Percentiles rank a stretch among this genome's conserved stretches.
phyloP scores from a whole-genome alignment of 1,139 yeast genomes.

The Sugiyamaella sp. region DNA sequence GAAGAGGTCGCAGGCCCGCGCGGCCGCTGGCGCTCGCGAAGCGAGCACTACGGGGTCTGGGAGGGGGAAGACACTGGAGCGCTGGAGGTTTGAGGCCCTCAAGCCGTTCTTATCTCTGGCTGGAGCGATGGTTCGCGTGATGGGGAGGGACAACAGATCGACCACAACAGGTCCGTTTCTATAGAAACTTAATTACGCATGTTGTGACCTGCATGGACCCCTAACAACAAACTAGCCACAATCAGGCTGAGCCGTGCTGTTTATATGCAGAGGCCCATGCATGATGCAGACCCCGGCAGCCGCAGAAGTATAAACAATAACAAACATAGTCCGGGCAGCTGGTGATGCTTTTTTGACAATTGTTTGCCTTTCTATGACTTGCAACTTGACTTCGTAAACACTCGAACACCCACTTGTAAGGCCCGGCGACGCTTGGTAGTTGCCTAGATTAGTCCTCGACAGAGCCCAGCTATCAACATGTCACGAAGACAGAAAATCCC shows the following conservation, averaged over 20 bases:
- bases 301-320: conserved; percentile 19
- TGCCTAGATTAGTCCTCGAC: no score
- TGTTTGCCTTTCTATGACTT: background rate
- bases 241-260: conserved; percentile 6
- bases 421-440: no score
- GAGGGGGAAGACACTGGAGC: background rate
- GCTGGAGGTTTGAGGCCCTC: no score
- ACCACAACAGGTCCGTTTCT: conserved; percentile 8
- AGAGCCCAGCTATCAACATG: conserved; percentile 8
- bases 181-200: conserved; percentile 7
- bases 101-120: no score
- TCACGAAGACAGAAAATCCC: conserved; percentile 35
- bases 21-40: background rate
- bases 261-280: conserved; percentile 5
- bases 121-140: no score
- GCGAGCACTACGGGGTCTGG: background rate
- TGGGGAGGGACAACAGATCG: background rate
- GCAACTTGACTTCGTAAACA: background rate
- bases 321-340: conserved; percentile 3
- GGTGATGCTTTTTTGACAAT: background rate
- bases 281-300: conserved; percentile 16
- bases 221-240: background rate
- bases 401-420: no score
- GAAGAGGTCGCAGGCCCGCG: background rate
- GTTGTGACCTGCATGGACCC: conserved; percentile 2